phyloP scores from a whole-genome alignment of 2,329 filamentous ascomycete species.

The Aureobasidium sp. region DNA sequence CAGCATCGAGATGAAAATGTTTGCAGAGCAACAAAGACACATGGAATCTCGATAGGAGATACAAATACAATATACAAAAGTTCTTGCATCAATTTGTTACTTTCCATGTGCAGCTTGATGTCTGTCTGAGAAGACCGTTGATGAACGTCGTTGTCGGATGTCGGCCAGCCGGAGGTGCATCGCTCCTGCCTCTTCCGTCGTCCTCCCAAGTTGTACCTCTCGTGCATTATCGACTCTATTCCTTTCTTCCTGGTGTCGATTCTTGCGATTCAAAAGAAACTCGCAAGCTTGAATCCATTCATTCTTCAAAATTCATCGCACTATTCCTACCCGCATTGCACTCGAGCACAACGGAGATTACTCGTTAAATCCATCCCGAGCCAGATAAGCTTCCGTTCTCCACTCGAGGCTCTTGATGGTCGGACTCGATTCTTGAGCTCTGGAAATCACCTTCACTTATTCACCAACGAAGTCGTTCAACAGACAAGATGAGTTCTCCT shows the following conservation, averaged over 20 bases:
- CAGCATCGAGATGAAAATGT: background rate
- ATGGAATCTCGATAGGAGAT: background rate
- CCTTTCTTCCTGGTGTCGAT: background rate
- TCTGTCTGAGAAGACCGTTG: background rate
- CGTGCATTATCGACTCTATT: background rate
- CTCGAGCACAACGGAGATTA: background rate
- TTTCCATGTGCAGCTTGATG: no score
- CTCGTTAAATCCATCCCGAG: background rate
- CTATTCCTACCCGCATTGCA: background rate
- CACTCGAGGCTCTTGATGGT: conserved; percentile 11
- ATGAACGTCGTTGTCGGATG: background rate
- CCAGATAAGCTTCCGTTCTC: conserved; percentile 7
- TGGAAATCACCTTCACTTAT: background rate
- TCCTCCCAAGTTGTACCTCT: background rate
- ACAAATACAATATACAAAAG: background rate
- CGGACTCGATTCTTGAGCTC: background rate
- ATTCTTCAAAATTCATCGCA: background rate
- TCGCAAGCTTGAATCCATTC: background rate
- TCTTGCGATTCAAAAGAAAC: background rate
- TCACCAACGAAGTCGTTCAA: background rate
- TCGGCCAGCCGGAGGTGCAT: background rate
- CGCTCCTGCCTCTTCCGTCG: background rate
- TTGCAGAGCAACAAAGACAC: background rate
- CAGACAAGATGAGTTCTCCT: conserved; percentile 1
- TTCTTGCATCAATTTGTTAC: no score